Conservation (phyloP, 2,329 filamentous ascomycete species). For the Fusarium acutatum region DNA sequence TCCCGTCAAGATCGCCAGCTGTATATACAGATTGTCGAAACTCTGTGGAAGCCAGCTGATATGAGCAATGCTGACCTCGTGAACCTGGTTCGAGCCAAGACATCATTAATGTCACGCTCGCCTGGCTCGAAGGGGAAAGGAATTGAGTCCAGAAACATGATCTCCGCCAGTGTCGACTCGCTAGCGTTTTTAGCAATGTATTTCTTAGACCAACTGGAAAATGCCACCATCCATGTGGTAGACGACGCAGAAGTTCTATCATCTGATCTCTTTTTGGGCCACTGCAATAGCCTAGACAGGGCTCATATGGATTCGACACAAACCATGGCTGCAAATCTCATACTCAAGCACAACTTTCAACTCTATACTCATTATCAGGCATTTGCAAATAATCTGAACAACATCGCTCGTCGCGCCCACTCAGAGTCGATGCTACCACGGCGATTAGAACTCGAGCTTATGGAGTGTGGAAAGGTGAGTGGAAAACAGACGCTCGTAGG, state of each 20-base stretch:
- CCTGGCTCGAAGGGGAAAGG: slow-evolving; percentile 55
- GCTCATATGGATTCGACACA: slow-evolving; percentile 45
- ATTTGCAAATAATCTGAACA: slow-evolving; percentile 47
- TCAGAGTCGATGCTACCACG: slow-evolving; percentile 52
- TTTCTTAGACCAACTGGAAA: slow-evolving; percentile 64
- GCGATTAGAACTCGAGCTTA: slow-evolving; percentile 60
- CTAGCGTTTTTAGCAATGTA: slow-evolving; percentile 54
- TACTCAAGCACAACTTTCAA: slow-evolving; percentile 50
- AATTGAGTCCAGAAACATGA: slow-evolving; percentile 46
- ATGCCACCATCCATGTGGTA: slow-evolving; percentile 48
- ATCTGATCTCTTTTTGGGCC: slow-evolving; percentile 54
- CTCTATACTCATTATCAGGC: slow-evolving; percentile 45
- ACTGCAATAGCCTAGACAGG: slow-evolving; percentile 45
- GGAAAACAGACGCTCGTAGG: neutral
- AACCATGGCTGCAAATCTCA: slow-evolving; percentile 45
- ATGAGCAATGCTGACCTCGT: slow-evolving; percentile 44
- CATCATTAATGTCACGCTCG: slow-evolving; percentile 27
- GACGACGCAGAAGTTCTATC: slow-evolving; percentile 45
- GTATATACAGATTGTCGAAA: slow-evolving; percentile 55
- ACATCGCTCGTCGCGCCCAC: slow-evolving; percentile 48
- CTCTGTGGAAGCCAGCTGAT: slow-evolving; percentile 59
- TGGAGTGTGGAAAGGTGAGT: slow-evolving; percentile 60
- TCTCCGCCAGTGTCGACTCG: slow-evolving; percentile 44
- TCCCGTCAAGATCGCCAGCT: slow-evolving; percentile 45
- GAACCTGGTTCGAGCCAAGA: slow-evolving; percentile 38